Evolutionary conservation across 129 eudicot species (phyloP).

Genomic region (Saposhnikovia divaricata): DNA sequence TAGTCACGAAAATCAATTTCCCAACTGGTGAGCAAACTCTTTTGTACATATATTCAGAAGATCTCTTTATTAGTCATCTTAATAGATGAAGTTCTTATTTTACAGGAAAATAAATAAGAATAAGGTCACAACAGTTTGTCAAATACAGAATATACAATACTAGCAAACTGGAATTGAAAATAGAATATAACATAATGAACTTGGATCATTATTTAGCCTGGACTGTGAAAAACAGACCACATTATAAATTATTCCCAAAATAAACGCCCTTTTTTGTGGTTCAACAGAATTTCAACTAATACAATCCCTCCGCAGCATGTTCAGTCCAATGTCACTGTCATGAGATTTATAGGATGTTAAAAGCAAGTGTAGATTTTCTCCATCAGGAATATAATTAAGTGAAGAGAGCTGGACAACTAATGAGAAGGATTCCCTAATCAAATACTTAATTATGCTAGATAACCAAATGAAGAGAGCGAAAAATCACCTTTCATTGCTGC

Average conservation of each 20-base stretch:
- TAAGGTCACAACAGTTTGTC: slow-evolving; percentile 1
- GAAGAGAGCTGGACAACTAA: too few relatives aligned
- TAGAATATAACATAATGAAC: not conserved
- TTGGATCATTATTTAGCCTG: not conserved
- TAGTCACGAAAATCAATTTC: too few relatives aligned
- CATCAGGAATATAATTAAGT: not conserved
- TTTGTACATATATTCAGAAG: too few relatives aligned
- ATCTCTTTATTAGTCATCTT: not conserved
- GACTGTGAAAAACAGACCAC: not conserved
- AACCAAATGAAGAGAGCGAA: not conserved
- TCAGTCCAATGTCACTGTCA: not conserved
- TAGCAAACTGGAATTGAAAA: not conserved
- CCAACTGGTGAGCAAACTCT: too few relatives aligned
- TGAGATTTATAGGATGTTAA: not conserved
- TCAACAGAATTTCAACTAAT: not conserved
- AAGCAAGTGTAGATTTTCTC: not conserved
- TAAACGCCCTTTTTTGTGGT: not conserved
- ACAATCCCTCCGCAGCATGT: not conserved
- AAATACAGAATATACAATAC: not conserved
- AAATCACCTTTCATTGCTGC: not conserved
- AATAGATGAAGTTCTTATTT: not conserved
- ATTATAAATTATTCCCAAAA: not conserved
- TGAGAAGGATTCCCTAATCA: not conserved
- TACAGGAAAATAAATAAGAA: not conserved
- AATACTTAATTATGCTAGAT: not conserved